Evolutionary conservation across 129 eudicot species (phyloP).

Genomic region (Solidago caesia): DNA sequence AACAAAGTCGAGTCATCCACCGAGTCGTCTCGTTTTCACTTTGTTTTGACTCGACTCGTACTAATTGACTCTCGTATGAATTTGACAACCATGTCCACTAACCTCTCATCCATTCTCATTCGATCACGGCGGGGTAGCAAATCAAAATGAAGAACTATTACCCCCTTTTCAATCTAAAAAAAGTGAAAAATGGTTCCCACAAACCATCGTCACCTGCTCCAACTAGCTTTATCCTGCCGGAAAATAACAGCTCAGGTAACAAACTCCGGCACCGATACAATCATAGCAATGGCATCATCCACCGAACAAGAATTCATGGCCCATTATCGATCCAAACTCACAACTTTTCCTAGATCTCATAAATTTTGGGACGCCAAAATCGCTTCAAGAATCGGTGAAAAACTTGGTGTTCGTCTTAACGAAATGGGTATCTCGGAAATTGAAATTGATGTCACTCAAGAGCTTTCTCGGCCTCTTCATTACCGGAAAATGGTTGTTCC

Average conservation of each 20-base stretch:
- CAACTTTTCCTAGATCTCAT: constrained; percentile 58
- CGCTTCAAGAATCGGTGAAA: constrained; percentile 71
- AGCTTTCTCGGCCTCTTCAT: constrained; percentile 47
- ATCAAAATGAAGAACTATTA: too few species aligned
- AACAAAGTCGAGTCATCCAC: too few species aligned
- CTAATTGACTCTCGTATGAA: too few species aligned
- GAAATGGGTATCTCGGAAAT: constrained; percentile 60
- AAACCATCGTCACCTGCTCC: constrained; percentile 51
- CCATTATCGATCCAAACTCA: constrained; percentile 63
- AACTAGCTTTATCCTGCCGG: constrained; percentile 67
- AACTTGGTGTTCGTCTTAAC: constrained; percentile 52
- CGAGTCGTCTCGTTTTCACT: too few species aligned
- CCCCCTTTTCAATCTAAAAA: too few species aligned
- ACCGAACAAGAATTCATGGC: constrained; percentile 68
- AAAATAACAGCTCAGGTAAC: constrained; percentile 81
- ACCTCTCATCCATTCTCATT: too few species aligned
- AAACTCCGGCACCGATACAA: constrained; percentile 48
- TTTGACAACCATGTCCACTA: too few species aligned
- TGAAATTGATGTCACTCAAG: constrained; percentile 44
- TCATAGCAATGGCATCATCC: constrained; percentile 88
- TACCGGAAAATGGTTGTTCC: constrained; percentile 56
- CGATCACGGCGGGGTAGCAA: too few species aligned
- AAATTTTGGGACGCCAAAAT: constrained; percentile 59
- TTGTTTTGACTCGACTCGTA: too few species aligned
- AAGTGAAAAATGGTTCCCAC: constrained; percentile 22